A percentile compares a stretch with the other conserved stretches of the same genome.
Evolutionary conservation across 1,284 basidiomycete species (phyloP).

Genomic region (Austroboletus niveus): DNA sequence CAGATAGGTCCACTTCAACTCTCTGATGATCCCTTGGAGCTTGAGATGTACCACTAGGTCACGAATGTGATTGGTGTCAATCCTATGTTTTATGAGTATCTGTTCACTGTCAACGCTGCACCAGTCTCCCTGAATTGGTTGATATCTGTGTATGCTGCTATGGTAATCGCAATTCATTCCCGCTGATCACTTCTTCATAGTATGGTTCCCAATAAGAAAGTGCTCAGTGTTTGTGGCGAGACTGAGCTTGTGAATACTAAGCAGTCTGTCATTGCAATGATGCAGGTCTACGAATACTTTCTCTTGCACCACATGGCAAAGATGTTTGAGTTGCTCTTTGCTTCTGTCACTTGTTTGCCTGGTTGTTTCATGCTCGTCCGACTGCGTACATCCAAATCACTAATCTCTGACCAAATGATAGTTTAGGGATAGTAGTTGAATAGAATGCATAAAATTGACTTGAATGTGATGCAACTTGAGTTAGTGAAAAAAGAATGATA

Average conservation of each 20-base stretch:
- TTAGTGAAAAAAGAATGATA: no score
- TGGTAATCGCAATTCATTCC: not conserved
- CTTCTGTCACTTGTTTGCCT: no score
- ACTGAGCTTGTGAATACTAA: conserved; percentile 88
- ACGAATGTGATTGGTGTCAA: conserved; percentile 99
- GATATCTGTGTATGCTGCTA: conserved; percentile 76
- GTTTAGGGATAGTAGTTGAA: no score
- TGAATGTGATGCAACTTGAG: no score
- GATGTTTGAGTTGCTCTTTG: no score
- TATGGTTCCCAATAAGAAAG: conserved; percentile 92
- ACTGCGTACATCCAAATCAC: no score
- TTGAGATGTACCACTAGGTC: conserved; percentile 99
- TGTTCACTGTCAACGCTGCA: conserved; percentile 97
- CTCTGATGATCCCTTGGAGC: conserved; percentile 94
- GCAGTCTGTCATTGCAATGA: conserved; percentile 88
- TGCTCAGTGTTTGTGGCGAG: conserved; percentile 92
- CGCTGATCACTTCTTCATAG: conserved; percentile 35
- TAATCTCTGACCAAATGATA: no score
- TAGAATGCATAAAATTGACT: no score
- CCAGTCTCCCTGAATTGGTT: conserved; percentile 84
- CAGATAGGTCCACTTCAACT: conserved; percentile 87
- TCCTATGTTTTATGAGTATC: conserved; percentile 96
- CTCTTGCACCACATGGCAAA: no score
- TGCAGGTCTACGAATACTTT: no score
- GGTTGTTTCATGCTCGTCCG: no score